Percentiles rank a stretch among this genome's conserved stretches.
These are phyloP conservation scores for Tulasnella sp. DNA, from an alignment of 768 basidiomycete genomes.

Conservation along the genomic window DNA sequence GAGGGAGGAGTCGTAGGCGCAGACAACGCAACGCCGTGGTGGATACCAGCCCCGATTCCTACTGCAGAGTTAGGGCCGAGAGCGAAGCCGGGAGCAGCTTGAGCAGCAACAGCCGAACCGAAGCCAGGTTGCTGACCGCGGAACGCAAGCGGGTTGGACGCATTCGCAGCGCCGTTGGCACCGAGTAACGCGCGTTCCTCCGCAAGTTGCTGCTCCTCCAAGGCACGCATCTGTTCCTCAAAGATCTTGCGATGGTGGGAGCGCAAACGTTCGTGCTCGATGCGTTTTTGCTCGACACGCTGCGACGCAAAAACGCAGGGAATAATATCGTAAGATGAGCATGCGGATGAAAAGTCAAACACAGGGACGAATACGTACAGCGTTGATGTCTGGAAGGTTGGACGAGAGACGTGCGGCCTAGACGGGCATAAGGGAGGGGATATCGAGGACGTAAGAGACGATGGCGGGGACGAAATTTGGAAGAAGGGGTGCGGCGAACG, in stretches of 20 bases:
- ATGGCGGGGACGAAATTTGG: background rate
- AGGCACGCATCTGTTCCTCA: slow-evolving; percentile 90
- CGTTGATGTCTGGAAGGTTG: slow-evolving; percentile 78
- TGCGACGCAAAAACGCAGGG: slow-evolving; percentile 24
- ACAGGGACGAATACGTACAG: slow-evolving; percentile 39
- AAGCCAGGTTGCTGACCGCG: no score
- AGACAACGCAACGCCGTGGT: slow-evolving; percentile 73
- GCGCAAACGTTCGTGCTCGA: slow-evolving; percentile 84
- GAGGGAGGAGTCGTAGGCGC: slow-evolving; percentile 79
- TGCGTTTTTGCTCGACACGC: slow-evolving; percentile 82
- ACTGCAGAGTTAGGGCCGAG: slow-evolving; percentile 20
- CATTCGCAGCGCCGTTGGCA: slow-evolving; percentile 21
- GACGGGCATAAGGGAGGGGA: slow-evolving; percentile 4
- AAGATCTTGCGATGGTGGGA: slow-evolving; percentile 75
- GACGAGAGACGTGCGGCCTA: slow-evolving; percentile 73
- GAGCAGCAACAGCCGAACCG: background rate
- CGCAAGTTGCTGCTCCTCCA: slow-evolving; percentile 84
- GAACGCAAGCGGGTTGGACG: no score
- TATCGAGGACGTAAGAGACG: background rate
- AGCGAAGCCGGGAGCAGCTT: slow-evolving; percentile 30
- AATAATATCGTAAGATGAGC: background rate
- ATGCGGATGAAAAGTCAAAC: background rate
- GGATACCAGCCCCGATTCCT: slow-evolving; percentile 17
- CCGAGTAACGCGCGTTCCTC: slow-evolving; percentile 47
- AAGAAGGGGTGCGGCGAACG: background rate